Base-by-base conservation (phyloP, 768 basidiomycete species). In the Lactarius hatsudake region DNA sequence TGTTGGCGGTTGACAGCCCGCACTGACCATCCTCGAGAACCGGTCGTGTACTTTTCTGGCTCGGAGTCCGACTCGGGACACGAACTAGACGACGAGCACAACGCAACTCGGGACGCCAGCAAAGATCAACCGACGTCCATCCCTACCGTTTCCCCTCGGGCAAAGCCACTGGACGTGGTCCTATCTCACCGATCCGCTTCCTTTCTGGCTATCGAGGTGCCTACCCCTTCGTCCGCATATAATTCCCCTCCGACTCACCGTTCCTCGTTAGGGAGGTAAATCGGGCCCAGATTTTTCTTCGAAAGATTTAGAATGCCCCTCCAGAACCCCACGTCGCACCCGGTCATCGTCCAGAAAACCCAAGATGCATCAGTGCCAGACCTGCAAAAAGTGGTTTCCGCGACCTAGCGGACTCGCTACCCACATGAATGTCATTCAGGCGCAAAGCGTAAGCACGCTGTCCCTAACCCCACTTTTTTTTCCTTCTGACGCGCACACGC, bases 341-440 rank as follows among this genome's bases (percentile, higher is more conserved):
- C 62, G 67, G 20, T 64, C 59, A 10, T 68, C 67, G 20, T 63
- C 67, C 9, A 63, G 67, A 53, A 83, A 77, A 62, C 77, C 79
- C 2, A 84, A 84, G 71, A 83, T 83, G 82, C 83, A 84, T 71
- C 75, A 78, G 71, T 84, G 83, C 71, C 71, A 64, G 10, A 74
- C 79, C 5, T 84, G 83, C 74, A 67, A 72, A 1, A 83, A 83
- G 73, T 58, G 73, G 72, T 84, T 84, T 69, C 83, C 83, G 18
- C 77, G 83, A 3, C 83, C 84, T 5, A 84, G 83, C 60, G 84
- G 83, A 17, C 74, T 84, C 68, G 76, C 77, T 32, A 84, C 83
- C 32, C 83, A 84, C 71, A 82, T 83, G 83, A 84, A 85, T 70
- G 79, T 79, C 83, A 84, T 66, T 80, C 80, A 0, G 84, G 84